Evolutionary conservation across 257 asterid species (phyloP), one percentile per base, ranked within the genome.

Genomic region (Nicotiana noctiflora): DNA sequence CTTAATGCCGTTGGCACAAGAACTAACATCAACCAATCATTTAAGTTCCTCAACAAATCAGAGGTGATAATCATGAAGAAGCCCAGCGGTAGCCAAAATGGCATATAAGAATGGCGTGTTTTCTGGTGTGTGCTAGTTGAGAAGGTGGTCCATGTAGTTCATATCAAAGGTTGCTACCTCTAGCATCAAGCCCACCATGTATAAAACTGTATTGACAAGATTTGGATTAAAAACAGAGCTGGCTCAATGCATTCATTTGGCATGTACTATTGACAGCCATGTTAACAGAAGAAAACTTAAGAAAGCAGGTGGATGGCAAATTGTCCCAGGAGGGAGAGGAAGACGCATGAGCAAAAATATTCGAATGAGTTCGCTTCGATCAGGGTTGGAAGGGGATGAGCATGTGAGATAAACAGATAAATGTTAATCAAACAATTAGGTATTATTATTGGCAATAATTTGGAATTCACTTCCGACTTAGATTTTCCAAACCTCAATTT

Each of bases 141-240:
- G 90, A 81, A 94, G 98, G 82, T 91, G 98, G 11, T 96, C 95
- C 96, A 91, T 95, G 70, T 91, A 95, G 90, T 95, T 93, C 84
- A 91, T 97, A 10, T 96, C 97, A 83, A 93, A 95, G 8, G 97
- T 95, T 51, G 98, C 97, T 25, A 95, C 97, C 86, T 95, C 97
- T 56, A 95, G 90, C 98, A 95, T 95, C 95, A 95, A 79, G 44
- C 93, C 91, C 79, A 92, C 98, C 99, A 95, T 90, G 88, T 92
- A 95, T 2, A 95, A 93, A 67, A 94, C 98, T 1, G 97, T 91
- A n/a, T 92, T 90, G 84, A 95, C 97, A 4, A 93, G 93, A 81
- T 89, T 90, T 59, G 97, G 98, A 25, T 92, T 97, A 57, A 95
- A 90, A 19, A 84, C 85, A 0, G 97, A 89, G 90, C 97, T 1